Base-by-base conservation (phyloP, 805 yeast species). In the Ascoidea rubescens region DNA sequence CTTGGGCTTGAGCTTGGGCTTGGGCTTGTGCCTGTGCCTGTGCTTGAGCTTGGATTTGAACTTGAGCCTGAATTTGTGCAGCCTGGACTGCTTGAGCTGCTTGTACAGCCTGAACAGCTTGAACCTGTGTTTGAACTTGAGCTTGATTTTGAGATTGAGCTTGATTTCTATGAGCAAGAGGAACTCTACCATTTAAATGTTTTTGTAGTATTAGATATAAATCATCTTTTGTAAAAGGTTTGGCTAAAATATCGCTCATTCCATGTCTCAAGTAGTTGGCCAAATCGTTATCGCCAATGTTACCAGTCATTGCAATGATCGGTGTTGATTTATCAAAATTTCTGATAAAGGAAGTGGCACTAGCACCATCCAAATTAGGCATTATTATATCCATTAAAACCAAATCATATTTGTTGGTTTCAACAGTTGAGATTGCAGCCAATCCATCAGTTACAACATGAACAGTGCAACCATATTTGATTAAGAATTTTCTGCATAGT, bases 361-460 rank as follows among this genome's bases (percentile, higher is more conserved):
- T 82, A 21, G 90, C 89, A 60, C 96, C 88, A 69, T 87, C 88
- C 59, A 86, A 66, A 63, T 84, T 85, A 10, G 95, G 95, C 93
- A 86, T 86, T 28, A 86, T 91, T 51, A 86, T 86, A 67, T 86
- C 95, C 95, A 86, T 86, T 47, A 86, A 65, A 0, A 86, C 91
- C 54, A 86, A 68, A 65, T 84, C 95, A 60, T 81, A 86, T 58
- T 82, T 77, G 43, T 78, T 77, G 50, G 79, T 78, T 62, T 83
- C 90, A 33, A 85, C 77, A 0, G 81, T 83, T 42, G 80, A 76
- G 47, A 93, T 88, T 2, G 96, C 96, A 43, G 87, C 82, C 8
- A 91, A 68, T 0, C 99, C 99, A 68, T 91, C 97, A 5, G 88
- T 84, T 0, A 87, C 97, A 17, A 89, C 87, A 48, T 93, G 91